Evolutionary conservation across 2,329 filamentous ascomycete genomes (phyloP), one percentile per base, ranked within the genome.

Genomic region (Bipolaris zeicola): DNA sequence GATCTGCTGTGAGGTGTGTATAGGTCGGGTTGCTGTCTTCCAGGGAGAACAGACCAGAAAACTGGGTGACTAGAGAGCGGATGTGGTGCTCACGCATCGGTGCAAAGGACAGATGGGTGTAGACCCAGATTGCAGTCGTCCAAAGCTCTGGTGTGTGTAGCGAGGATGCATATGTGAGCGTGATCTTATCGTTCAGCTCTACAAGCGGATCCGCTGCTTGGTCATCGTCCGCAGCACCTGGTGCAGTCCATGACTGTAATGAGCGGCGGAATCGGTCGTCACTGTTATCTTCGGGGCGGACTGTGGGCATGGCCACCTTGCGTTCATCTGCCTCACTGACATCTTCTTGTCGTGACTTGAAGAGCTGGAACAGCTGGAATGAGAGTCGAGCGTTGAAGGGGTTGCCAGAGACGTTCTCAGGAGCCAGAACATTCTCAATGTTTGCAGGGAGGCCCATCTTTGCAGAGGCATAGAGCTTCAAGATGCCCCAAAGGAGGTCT

Each of bases 401-500:
- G 33, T 90, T 89, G 11, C 91, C 83, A 57, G 90, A 89, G 0
- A 90, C 86, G 62, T 91, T 91, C 67, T 91, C 87, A 0, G 92
- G 90, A 13, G 88, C 84, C 31, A 97, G 79, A 14, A 92, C 82
- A 34, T 88, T 85, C 65, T 91, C 90, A 2, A 96, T 45, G 61
- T 74, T 72, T 41, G 78, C 81, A 36, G 67, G 74, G 57, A 69
- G 64, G 24, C 73, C 69, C 57, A 76, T 71, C 8, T 78, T 77
- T n/a, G 85, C 80, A n/a, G 78, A 80, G 1, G 91, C 85, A 67
- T 92, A 96, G 4, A 96, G 81, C 72, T 91, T 91, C 47, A 99
- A 78, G 0, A 99, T 83, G 11, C 92, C 90, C 89, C 94, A 96
- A 1, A 98, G 81, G 6, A 96, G 82, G 71, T 96, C 92, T 70